phyloP scores from a whole-genome alignment of 805 yeast species.

The Soucietia sequanensis region DNA sequence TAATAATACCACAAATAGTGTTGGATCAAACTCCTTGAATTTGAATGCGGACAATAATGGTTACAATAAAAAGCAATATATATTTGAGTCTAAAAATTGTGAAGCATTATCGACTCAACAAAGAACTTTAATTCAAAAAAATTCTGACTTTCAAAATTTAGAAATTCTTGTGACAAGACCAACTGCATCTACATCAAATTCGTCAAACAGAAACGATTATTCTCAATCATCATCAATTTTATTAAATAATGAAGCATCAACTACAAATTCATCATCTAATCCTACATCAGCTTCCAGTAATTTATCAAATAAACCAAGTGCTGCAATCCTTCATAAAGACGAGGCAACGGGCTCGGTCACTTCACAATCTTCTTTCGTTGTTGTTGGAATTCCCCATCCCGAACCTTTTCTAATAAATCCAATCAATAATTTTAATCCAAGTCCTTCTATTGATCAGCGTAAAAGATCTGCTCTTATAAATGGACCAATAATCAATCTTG shows the following conservation, averaged over 20 bases:
- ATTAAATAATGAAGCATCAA: slow-evolving; percentile 15
- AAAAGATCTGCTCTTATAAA: slow-evolving; percentile 72
- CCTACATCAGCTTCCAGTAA: background rate
- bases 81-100: slow-evolving; percentile 30
- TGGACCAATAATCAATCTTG: slow-evolving; percentile 85
- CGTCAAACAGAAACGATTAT: slow-evolving; percentile 20
- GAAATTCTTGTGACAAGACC: slow-evolving; percentile 39
- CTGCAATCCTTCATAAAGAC: background rate
- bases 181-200: slow-evolving; percentile 12
- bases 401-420: slow-evolving; percentile 33
- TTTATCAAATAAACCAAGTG: background rate
- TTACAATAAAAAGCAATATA: slow-evolving; percentile 10
- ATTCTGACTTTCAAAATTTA: slow-evolving; percentile 29
- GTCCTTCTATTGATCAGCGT: slow-evolving; percentile 62
- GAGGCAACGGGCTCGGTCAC: slow-evolving; percentile 12
- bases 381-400: slow-evolving; percentile 43
- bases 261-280: background rate
- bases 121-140: slow-evolving; percentile 25
- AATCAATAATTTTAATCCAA: slow-evolving; percentile 37
- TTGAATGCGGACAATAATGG: background rate
- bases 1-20: slow-evolving; percentile 2
- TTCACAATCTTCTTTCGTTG: slow-evolving; percentile 29
- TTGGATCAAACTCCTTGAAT: slow-evolving; percentile 2
- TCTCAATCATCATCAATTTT: slow-evolving; percentile 36
- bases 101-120: slow-evolving; percentile 34